Evolutionary conservation across 306 rosid species (phyloP).

Genomic region (Trifolium pratense): DNA sequence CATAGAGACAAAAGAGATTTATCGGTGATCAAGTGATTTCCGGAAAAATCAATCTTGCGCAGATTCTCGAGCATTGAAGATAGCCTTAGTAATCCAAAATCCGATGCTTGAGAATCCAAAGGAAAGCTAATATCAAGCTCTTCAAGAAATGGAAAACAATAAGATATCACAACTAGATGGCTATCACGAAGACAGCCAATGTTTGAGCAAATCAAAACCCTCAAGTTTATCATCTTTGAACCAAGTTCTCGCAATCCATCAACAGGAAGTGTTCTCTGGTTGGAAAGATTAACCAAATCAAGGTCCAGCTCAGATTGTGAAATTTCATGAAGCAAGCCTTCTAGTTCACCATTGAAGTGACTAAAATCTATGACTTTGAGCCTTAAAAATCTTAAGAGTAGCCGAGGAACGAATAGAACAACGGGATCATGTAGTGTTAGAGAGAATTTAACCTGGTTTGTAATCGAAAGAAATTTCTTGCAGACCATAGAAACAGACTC

Average conservation of each 20-base stretch:
- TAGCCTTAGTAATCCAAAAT: constrained; percentile 58
- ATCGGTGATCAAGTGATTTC: constrained; percentile 62
- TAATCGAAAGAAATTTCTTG: constrained; percentile 63
- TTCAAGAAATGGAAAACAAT: constrained; percentile 66
- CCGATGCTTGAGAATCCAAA: constrained; percentile 48
- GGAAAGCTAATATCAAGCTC: constrained; percentile 74
- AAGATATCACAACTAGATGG: constrained; percentile 54
- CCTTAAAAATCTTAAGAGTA: constrained; percentile 56
- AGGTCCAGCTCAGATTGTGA: constrained; percentile 61
- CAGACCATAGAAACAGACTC: constrained; percentile 63
- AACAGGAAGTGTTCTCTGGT: constrained; percentile 47
- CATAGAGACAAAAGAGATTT: constrained; percentile 55
- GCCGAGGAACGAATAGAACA: constrained; percentile 45
- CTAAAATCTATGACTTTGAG: constrained; percentile 59
- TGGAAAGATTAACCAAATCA: constrained; percentile 62
- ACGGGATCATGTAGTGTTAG: constrained; percentile 49
- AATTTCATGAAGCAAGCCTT: constrained; percentile 51
- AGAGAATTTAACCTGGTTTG: constrained; percentile 48
- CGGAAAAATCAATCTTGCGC: constrained; percentile 67
- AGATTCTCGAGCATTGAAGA: constrained; percentile 55
- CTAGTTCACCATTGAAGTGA: constrained; percentile 48
- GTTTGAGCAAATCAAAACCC: constrained; percentile 59
- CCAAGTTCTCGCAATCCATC: constrained; percentile 53
- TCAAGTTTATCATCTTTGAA: constrained; percentile 52
- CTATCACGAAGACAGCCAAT: constrained; percentile 46